A percentile compares a stretch with the other conserved stretches of the same genome.
Evolutionary conservation across 2,329 filamentous ascomycete species (phyloP).

Genomic region (Kalaharituber pfeilii): DNA sequence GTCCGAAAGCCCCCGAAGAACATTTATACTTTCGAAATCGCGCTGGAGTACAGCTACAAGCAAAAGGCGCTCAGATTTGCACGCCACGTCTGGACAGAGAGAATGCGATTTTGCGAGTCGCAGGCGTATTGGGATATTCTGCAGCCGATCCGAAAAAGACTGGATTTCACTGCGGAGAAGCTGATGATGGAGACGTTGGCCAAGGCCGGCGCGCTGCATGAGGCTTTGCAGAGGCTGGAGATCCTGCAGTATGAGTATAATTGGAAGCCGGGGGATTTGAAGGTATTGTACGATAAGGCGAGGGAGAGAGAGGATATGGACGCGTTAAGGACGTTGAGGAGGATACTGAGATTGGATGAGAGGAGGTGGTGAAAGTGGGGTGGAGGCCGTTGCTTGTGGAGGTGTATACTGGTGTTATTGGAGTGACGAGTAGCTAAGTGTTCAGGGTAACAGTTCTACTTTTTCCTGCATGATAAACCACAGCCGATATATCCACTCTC

Average conservation of each 20-base stretch:
- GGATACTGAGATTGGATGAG: constrained; percentile 5
- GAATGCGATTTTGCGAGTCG: constrained; percentile 8
- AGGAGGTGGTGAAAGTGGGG: constrained; percentile 4
- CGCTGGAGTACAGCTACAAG: constrained; percentile 7
- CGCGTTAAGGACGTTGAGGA: constrained; percentile 6
- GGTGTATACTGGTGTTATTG: too few species aligned
- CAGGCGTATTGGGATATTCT: constrained; percentile 7
- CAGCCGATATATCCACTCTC: too few species aligned
- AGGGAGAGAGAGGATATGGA: constrained; percentile 13
- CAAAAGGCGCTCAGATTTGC: constrained; percentile 12
- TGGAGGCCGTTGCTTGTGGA: too few species aligned
- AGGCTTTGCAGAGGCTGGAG: constrained; percentile 11
- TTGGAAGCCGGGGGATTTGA: constrained; percentile 13
- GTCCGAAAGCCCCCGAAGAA: constrained; percentile 8
- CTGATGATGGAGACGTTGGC: constrained; percentile 14
- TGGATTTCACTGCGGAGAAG: constrained; percentile 12
- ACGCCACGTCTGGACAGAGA: constrained; percentile 7
- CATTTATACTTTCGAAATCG: constrained; percentile 13
- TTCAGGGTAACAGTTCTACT: too few species aligned
- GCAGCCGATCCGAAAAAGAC: constrained; percentile 4
- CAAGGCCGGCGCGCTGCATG: constrained; percentile 6
- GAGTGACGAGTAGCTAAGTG: neutral
- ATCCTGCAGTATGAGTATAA: constrained; percentile 5
- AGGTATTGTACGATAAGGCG: constrained; percentile 11
- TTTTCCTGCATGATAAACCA: too few species aligned